A percentile compares a stretch with the other conserved stretches of the same genome.
Conservation (phyloP, 2,329 filamentous ascomycete genomes). For the Ustilaginoidea virens region DNA sequence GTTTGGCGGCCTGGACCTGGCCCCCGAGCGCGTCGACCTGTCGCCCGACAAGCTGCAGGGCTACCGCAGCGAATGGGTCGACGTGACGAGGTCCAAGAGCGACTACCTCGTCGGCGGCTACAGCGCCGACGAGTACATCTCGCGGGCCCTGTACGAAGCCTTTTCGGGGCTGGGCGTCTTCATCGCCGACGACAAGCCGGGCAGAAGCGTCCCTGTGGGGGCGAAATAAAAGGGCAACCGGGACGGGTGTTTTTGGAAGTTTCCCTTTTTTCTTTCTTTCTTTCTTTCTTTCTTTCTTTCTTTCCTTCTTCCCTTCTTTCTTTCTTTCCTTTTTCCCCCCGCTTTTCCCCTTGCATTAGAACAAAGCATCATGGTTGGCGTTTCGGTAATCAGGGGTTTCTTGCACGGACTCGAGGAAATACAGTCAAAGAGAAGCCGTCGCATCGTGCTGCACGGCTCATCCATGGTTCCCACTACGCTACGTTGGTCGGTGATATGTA, state of each 20-base stretch:
- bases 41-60: slow-evolving; percentile 30
- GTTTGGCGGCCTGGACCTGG: slow-evolving; percentile 60
- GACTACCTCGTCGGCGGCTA: slow-evolving; percentile 68
- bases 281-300: slow-evolving; percentile 1
- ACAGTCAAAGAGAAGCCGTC: no score
- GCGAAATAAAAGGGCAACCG: no score
- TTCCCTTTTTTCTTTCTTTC: slow-evolving; percentile 1
- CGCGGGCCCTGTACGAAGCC: slow-evolving; percentile 69
- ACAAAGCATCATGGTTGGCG: no score
- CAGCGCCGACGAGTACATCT: slow-evolving; percentile 65
- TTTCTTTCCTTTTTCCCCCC: no score
- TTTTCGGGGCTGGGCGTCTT: slow-evolving; percentile 84
- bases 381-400: no score
- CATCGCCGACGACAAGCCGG: slow-evolving; percentile 57
- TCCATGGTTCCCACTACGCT: no score
- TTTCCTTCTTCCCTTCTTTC: no score
- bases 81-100: slow-evolving; percentile 47
- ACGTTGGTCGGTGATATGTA: no score
- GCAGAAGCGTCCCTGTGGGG: slow-evolving; percentile 18
- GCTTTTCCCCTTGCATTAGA: no score
- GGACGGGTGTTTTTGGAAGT: slow-evolving; percentile 23
- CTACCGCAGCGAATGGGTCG: slow-evolving; percentile 65
- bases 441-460: no score
- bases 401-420: no score
- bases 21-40: slow-evolving; percentile 53